These are phyloP conservation scores for Botryotinia convoluta DNA, from an alignment of 2,329 filamentous ascomycete species.

Conservation along the genomic window DNA sequence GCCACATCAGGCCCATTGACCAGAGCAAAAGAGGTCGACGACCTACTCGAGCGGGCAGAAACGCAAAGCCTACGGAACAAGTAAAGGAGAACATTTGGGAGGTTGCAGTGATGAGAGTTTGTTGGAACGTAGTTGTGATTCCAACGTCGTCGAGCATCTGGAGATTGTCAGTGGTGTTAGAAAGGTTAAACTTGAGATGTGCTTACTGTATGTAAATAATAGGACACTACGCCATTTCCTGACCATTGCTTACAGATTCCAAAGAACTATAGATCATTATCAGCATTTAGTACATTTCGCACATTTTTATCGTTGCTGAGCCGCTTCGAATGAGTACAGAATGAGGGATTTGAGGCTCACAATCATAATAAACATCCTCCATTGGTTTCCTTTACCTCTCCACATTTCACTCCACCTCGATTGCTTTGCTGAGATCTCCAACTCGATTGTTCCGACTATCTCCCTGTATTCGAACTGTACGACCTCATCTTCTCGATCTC, in stretches of 20 bases:
- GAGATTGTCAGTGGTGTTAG: background rate
- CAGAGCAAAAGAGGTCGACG: conserved; percentile 26
- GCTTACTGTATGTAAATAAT: conserved; percentile 41
- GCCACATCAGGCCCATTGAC: conserved; percentile 30
- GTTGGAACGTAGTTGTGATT: conserved; percentile 26
- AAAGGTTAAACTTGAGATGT: background rate
- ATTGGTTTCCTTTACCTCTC: conserved; percentile 22
- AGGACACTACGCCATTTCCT: conserved; percentile 29
- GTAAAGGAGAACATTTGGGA: conserved; percentile 32
- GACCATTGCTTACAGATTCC: conserved; percentile 30
- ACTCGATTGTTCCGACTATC: conserved; percentile 23
- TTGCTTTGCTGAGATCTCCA: conserved; percentile 41
- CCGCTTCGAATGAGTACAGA: background rate
- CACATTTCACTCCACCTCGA: conserved; percentile 23
- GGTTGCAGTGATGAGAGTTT: conserved; percentile 34
- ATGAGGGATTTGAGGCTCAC: background rate
- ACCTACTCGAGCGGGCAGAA: conserved; percentile 40
- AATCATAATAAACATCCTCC: conserved; percentile 24
- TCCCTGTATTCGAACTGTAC: conserved; percentile 45
- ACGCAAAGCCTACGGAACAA: conserved; percentile 49
- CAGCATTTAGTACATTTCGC: background rate
- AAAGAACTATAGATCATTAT: conserved; percentile 18
- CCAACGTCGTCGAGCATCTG: conserved; percentile 29
- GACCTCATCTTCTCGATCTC: conserved; percentile 46
- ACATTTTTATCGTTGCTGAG: background rate